A percentile compares a stretch with the other conserved stretches of the same genome.
Evolutionary conservation across 106 monocot genomes (phyloP).

Genomic region (Amphibolis antarctica): DNA sequence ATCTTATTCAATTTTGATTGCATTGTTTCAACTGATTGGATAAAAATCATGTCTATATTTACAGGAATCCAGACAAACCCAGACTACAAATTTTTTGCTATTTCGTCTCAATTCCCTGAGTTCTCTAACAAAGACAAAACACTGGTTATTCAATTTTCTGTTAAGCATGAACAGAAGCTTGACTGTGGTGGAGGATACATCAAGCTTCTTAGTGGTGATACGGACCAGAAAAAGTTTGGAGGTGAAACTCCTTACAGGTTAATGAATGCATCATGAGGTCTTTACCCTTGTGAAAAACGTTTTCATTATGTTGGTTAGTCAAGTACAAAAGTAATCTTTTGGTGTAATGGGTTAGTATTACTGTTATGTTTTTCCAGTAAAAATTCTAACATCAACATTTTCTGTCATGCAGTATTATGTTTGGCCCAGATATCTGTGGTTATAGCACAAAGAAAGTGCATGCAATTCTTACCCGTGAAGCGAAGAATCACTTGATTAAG

Average conservation of each 20-base stretch:
- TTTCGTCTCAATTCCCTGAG: slow-evolving; percentile 57
- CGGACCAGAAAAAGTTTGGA: slow-evolving; percentile 62
- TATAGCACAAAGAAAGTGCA: slow-evolving; percentile 50
- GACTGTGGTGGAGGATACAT: slow-evolving; percentile 81
- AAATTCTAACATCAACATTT: neutral
- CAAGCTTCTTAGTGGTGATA: slow-evolving; percentile 62
- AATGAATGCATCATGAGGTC: neutral
- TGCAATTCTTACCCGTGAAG: slow-evolving; percentile 48
- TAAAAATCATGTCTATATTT: neutral
- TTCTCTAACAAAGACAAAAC: slow-evolving; percentile 62
- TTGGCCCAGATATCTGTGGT: slow-evolving; percentile 66
- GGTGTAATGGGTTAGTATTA: no score
- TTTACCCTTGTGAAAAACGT: neutral
- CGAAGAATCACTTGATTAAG: slow-evolving; percentile 50
- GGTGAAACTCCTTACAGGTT: slow-evolving; percentile 71
- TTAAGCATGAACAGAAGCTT: slow-evolving; percentile 79
- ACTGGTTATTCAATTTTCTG: slow-evolving; percentile 57
- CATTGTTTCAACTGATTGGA: neutral
- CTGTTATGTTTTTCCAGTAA: neutral
- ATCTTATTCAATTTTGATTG: neutral
- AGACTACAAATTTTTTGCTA: slow-evolving; percentile 55
- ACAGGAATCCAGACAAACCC: slow-evolving; percentile 59
- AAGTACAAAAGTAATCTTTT: no score
- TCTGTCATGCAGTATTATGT: slow-evolving; percentile 45
- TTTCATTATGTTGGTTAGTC: neutral